A percentile compares a stretch with the other conserved stretches of the same genome.
Evolutionary conservation across 1,284 basidiomycete genomes (phyloP).

Genomic region (Malassezia sympodialis): DNA sequence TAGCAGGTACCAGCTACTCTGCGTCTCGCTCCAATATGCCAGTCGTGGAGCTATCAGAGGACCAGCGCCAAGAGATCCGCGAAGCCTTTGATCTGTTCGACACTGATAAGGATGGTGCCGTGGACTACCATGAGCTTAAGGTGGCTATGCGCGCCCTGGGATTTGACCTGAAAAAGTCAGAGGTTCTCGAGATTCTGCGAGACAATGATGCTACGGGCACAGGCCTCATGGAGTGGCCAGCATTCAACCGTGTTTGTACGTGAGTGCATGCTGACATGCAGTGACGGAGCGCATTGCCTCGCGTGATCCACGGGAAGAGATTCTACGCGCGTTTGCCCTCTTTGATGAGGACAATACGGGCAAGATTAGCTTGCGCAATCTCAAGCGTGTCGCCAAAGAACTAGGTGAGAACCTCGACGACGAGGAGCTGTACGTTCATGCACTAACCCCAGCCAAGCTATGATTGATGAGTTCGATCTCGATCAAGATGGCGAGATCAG

Average conservation of each 20-base stretch:
- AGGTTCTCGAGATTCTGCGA: slow-evolving; percentile 84
- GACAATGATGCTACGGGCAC: slow-evolving; percentile 83
- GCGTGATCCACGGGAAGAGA: slow-evolving; percentile 92
- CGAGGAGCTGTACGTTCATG: slow-evolving; percentile 74
- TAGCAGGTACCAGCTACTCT: slow-evolving; percentile 2
- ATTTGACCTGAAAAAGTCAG: slow-evolving; percentile 95
- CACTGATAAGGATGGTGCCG: slow-evolving; percentile 88
- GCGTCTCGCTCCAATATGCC: neutral
- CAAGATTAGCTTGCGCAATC: slow-evolving; percentile 80
- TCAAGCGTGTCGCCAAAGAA: slow-evolving; percentile 89
- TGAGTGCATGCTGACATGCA: slow-evolving; percentile 50
- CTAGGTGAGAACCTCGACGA: slow-evolving; percentile 91
- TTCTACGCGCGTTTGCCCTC: slow-evolving; percentile 83
- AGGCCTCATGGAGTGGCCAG: slow-evolving; percentile 85
- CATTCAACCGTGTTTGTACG: slow-evolving; percentile 91
- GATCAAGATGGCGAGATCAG: slow-evolving; percentile 97
- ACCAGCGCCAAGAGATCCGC: slow-evolving; percentile 93
- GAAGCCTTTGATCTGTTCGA: slow-evolving; percentile 99
- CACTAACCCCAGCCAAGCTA: slow-evolving; percentile 67
- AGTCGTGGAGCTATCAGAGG: slow-evolving; percentile 61
- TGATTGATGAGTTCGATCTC: slow-evolving; percentile 99
- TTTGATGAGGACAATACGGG: slow-evolving; percentile 95
- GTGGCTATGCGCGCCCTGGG: slow-evolving; percentile 96
- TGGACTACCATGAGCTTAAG: slow-evolving; percentile 85
- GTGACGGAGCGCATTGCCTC: slow-evolving; percentile 89